Evolutionary conservation across 1,284 basidiomycete genomes (phyloP).

Genomic region (Trametes pubescens): DNA sequence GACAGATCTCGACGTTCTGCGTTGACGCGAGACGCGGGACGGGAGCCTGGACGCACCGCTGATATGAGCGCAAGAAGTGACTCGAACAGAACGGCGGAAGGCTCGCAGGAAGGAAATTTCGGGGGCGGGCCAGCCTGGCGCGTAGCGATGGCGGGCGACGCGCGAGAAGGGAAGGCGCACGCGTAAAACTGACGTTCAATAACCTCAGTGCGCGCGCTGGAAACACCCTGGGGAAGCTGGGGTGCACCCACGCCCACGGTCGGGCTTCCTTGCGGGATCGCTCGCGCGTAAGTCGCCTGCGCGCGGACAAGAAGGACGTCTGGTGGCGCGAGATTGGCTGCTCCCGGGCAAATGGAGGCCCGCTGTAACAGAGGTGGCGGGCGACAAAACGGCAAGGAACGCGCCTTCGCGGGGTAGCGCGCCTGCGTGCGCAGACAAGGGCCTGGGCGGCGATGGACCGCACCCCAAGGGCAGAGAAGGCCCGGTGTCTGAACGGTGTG

Average conservation of each 20-base stretch:
- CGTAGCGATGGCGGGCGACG: constrained; percentile 22
- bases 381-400: constrained; percentile 6
- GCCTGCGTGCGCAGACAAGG: constrained; percentile 12
- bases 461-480: constrained; percentile 27
- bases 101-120: background rate
- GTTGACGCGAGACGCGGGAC: background rate
- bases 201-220: constrained; percentile 19
- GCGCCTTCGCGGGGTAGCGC: constrained; percentile 23
- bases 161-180: constrained; percentile 25
- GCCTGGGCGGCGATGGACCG: constrained; percentile 28
- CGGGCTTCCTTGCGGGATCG: constrained; percentile 28
- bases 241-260: constrained; percentile 18
- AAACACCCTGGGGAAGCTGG: background rate
- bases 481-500: constrained; percentile 30
- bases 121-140: background rate
- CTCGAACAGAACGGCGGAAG: constrained; percentile 6
- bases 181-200: constrained; percentile 28
- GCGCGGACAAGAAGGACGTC: constrained; percentile 11
- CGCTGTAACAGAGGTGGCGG: constrained; percentile 14
- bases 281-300: constrained; percentile 9
- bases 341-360: background rate
- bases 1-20: constrained; percentile 1
- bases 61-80: constrained; percentile 1
- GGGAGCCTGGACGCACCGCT: constrained; percentile 1
- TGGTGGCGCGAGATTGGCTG: constrained; percentile 21